Evolutionary conservation across 2,329 filamentous ascomycete genomes (phyloP).

Genomic region (Pyrenophora tritici-repentis): DNA sequence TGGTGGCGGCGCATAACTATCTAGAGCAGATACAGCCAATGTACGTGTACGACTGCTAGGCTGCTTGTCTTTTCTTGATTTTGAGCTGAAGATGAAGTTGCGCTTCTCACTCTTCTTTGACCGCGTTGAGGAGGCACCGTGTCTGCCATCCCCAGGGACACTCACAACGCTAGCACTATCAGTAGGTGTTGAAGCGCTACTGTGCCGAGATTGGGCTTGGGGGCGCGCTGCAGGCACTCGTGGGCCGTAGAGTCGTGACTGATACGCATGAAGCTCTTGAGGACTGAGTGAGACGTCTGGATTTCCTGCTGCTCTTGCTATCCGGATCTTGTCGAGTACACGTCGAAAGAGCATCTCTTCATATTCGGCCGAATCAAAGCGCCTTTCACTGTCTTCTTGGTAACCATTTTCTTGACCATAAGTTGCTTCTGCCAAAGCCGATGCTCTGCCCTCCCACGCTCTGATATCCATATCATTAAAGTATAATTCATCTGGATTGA

Average conservation of each 20-base stretch:
- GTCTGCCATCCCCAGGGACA: constrained; percentile 38
- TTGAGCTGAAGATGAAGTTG: constrained; percentile 37
- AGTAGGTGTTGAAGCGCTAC: constrained; percentile 34
- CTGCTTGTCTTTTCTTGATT: constrained; percentile 39
- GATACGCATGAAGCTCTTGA: constrained; percentile 79
- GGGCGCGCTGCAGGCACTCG: constrained; percentile 37
- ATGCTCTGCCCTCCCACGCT: constrained; percentile 46
- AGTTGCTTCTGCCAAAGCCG: constrained; percentile 54
- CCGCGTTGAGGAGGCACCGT: constrained; percentile 34
- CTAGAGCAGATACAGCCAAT: constrained; percentile 28
- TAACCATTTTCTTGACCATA: constrained; percentile 58
- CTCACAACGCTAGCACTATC: constrained; percentile 37
- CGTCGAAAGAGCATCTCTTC: constrained; percentile 78
- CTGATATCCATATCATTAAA: constrained; percentile 56
- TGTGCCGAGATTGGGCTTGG: constrained; percentile 23
- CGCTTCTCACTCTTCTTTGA: constrained; percentile 43
- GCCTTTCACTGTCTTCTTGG: constrained; percentile 56
- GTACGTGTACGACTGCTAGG: constrained; percentile 37
- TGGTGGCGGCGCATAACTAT: constrained; percentile 44
- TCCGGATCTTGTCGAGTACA: constrained; percentile 78
- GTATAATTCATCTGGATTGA: constrained; percentile 53
- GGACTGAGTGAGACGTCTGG: constrained; percentile 78
- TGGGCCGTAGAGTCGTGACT: constrained; percentile 65
- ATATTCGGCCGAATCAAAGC: constrained; percentile 52
- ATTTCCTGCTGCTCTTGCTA: constrained; percentile 76